A percentile compares a stretch with the other conserved stretches of the same genome.
Conservation (phyloP, 768 basidiomycete genomes). For the Cystoderma amianthinum region DNA sequence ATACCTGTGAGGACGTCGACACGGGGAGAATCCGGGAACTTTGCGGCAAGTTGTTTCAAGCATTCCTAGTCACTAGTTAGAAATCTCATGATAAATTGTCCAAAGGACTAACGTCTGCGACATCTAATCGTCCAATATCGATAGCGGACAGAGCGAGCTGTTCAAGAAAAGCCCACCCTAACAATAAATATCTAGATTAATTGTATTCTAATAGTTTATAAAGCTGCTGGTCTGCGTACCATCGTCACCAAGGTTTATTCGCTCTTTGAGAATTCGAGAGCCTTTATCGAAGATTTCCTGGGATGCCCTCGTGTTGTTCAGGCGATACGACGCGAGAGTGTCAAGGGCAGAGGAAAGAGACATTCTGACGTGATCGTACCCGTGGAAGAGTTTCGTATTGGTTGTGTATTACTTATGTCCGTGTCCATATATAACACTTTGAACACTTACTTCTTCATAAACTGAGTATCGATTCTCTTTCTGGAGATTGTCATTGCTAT, state of each 20-base stretch:
- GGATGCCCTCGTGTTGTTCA: slow-evolving; percentile 45
- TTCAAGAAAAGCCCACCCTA: slow-evolving; percentile 79
- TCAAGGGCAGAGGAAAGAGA: slow-evolving; percentile 42
- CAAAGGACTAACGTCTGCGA: slow-evolving; percentile 59
- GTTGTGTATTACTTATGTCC: no score
- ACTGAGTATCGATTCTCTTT: no score
- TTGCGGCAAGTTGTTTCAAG: slow-evolving; percentile 48
- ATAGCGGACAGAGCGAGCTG: slow-evolving; percentile 74
- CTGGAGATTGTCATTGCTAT: no score
- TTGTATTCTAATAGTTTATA: slow-evolving; percentile 3
- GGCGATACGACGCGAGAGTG: slow-evolving; percentile 46
- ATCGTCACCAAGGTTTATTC: slow-evolving; percentile 48
- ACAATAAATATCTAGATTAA: slow-evolving; percentile 6
- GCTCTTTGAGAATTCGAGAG: slow-evolving; percentile 38
- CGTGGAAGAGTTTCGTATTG: no score
- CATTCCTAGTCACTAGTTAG: slow-evolving; percentile 42
- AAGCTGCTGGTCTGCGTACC: slow-evolving; percentile 26
- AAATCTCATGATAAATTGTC: slow-evolving; percentile 13
- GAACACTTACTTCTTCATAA: no score
- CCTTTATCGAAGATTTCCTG: slow-evolving; percentile 57
- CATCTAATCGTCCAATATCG: slow-evolving; percentile 63
- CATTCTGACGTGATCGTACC: no score
- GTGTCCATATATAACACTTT: no score
- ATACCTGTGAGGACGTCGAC: slow-evolving; percentile 76
- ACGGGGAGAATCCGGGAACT: slow-evolving; percentile 76